A percentile compares a stretch with the other conserved stretches of the same genome.
phyloP scores from a whole-genome alignment of 768 basidiomycete species.

The Suillus hirtellus region DNA sequence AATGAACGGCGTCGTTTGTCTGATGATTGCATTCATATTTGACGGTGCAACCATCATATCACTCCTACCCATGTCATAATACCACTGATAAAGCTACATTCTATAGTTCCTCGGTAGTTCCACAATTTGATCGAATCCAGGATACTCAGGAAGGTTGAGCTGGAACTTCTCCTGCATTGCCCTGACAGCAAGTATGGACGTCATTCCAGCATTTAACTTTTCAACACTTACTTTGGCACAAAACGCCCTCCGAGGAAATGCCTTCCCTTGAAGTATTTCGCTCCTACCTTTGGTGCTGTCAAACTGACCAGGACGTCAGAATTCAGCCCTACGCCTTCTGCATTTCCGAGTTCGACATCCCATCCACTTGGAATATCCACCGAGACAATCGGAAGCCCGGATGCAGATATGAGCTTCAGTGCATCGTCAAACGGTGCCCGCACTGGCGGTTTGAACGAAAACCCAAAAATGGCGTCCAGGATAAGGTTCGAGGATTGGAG shows the following conservation, averaged over 20 bases:
- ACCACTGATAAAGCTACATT: neutral
- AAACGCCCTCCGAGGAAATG: conserved; percentile 97
- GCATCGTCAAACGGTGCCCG: conserved; percentile 84
- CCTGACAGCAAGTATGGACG: conserved; percentile 39
- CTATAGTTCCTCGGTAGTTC: conserved; percentile 47
- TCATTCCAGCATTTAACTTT: conserved; percentile 1
- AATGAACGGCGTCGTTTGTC: neutral
- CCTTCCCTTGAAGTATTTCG: conserved; percentile 68
- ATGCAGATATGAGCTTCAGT: conserved; percentile 62
- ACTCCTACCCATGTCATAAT: neutral
- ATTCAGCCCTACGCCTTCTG: conserved; percentile 54
- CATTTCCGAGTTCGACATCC: conserved; percentile 84
- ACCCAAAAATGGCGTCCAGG: conserved; percentile 96
- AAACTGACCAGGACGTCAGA: conserved; percentile 86
- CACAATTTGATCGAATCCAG: conserved; percentile 79
- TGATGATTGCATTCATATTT: neutral
- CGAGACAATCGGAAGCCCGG: conserved; percentile 80
- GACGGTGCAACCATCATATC: neutral
- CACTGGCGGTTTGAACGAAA: conserved; percentile 92
- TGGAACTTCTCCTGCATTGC: conserved; percentile 68
- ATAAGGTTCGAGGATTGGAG: conserved; percentile 73
- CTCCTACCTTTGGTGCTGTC: conserved; percentile 94
- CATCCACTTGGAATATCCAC: conserved; percentile 98
- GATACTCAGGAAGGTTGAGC: conserved; percentile 82
- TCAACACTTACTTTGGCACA: conserved; percentile 69